Percentiles rank a stretch among this genome's conserved stretches.
Evolutionary conservation across 495 filamentous ascomycete species (phyloP).

Genomic region (Stereocaulon alpinum): DNA sequence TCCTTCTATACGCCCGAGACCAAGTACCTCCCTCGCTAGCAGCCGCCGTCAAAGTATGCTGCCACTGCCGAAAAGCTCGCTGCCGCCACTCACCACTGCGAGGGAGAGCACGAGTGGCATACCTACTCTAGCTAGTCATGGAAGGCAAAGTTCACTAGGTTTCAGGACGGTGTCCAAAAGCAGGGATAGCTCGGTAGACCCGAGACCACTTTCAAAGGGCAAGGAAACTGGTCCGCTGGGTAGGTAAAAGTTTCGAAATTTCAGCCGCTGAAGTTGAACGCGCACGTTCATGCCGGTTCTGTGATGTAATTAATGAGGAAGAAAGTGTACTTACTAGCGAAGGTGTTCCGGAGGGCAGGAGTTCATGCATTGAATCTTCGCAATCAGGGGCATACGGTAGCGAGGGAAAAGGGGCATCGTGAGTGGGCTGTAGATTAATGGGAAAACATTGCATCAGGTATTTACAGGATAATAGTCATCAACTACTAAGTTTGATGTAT

Average conservation of each 20-base stretch:
- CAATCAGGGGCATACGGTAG: not conserved
- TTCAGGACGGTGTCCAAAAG: not conserved
- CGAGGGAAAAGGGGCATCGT: not conserved
- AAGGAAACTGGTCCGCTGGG: not conserved
- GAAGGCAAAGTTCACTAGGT: constrained; percentile 6
- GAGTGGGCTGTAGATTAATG: not conserved
- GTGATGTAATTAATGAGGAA: not conserved
- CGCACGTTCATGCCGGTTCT: too few relatives aligned
- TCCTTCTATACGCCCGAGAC: constrained; percentile 31
- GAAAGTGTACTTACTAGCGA: constrained; percentile 3
- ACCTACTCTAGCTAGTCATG: not conserved
- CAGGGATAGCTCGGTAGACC: constrained; percentile 4
- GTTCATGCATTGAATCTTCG: not conserved
- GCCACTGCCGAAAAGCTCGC: constrained; percentile 31
- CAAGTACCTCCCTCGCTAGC: constrained; percentile 36
- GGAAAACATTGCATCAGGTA: not conserved
- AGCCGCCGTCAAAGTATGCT: constrained; percentile 42
- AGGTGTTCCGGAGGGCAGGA: constrained; percentile 4
- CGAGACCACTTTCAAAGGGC: not conserved
- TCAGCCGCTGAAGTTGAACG: not conserved
- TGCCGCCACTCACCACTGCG: not conserved
- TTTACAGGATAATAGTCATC: not conserved
- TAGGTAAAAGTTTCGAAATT: not conserved
- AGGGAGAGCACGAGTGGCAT: not conserved
- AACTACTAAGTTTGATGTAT: too few relatives aligned